Evolutionary conservation across 1,139 yeast species (phyloP), one percentile per base, ranked within the genome.

Genomic region (Sugiyamaella xylanicola): DNA sequence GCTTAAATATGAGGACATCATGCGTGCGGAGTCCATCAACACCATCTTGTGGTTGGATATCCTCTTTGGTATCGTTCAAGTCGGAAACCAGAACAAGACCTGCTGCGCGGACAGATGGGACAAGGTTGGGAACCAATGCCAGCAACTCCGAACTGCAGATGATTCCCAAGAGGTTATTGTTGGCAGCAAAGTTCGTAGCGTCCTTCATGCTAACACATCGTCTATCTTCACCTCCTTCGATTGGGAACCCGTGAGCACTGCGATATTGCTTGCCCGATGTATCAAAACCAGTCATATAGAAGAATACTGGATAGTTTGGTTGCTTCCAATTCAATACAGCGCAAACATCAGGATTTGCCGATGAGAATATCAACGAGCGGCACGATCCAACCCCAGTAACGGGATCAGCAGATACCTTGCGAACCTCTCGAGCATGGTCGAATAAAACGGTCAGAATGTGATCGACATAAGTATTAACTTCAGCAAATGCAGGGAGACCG

Each of bases 291-390:
- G 83, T 86, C 82, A 92, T 83, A 53, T 85, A 82, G 72, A 88
- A 87, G 63, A 93, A 86, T 0, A 93, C 98, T 0, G 99, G 97
- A 72, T 87, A 93, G 71, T 92, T 93, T 3, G 99, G 99, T 72
- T 93, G 99, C 72, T 93, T 93, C 99, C 99, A 93, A 71, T 93
- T 93, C 63, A 93, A 76, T 50, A 90, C 87, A 17, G 96, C 90
- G 72, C 99, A 93, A 17, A 91, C 89, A 51, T 85, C 82, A 32
- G 97, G 87, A 70, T 91, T 91, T 51, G 90, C 83, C 0, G 97
- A 89, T 16, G 95, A 82, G 71, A 93, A 87, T 5, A 92, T 84
- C 36, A 93, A 75, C 0, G 93, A 84, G 57, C 96, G 76, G 32
- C 76, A 74, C 13, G 57, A 54, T 43, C 56, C 56, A 7, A 55